Conservation (phyloP, 768 basidiomycete species). For the Podaxis rugospora region DNA sequence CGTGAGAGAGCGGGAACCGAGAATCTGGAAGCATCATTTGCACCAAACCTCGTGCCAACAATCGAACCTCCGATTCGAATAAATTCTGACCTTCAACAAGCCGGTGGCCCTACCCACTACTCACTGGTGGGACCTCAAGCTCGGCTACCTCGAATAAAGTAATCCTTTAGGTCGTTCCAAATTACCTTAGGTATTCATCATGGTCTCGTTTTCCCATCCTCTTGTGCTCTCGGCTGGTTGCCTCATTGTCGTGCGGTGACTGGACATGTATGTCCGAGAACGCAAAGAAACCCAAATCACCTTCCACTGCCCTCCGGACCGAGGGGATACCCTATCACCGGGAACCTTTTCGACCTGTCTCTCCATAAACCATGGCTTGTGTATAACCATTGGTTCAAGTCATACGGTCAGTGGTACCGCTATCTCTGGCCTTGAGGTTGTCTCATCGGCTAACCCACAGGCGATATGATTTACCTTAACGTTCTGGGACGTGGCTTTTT, state of each 20-base stretch:
- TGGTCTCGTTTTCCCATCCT: too few relatives aligned
- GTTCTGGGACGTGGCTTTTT: slow-evolving; percentile 12
- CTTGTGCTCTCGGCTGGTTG: too few relatives aligned
- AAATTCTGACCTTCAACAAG: too few relatives aligned
- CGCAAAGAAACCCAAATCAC: not conserved
- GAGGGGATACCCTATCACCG: slow-evolving; percentile 17
- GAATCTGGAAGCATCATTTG: too few relatives aligned
- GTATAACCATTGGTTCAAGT: slow-evolving; percentile 15
- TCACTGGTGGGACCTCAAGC: too few relatives aligned
- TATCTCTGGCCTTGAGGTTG: too few relatives aligned
- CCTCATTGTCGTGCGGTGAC: not conserved
- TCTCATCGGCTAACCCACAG: not conserved
- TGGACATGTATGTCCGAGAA: not conserved
- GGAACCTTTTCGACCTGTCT: slow-evolving; percentile 17
- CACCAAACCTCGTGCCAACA: not conserved
- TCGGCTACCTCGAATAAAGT: too few relatives aligned
- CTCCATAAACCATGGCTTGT: slow-evolving; percentile 13
- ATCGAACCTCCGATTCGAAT: too few relatives aligned
- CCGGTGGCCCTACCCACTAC: too few relatives aligned
- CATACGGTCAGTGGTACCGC: slow-evolving; percentile 11
- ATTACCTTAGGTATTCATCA: too few relatives aligned
- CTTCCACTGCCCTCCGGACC: slow-evolving; percentile 19
- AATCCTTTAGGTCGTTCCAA: too few relatives aligned
- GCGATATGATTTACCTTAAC: slow-evolving; percentile 17
- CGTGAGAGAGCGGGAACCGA: too few relatives aligned